Base-by-base conservation (phyloP, 352 stramenopile species). In the Globisporangium spiculum region DNA sequence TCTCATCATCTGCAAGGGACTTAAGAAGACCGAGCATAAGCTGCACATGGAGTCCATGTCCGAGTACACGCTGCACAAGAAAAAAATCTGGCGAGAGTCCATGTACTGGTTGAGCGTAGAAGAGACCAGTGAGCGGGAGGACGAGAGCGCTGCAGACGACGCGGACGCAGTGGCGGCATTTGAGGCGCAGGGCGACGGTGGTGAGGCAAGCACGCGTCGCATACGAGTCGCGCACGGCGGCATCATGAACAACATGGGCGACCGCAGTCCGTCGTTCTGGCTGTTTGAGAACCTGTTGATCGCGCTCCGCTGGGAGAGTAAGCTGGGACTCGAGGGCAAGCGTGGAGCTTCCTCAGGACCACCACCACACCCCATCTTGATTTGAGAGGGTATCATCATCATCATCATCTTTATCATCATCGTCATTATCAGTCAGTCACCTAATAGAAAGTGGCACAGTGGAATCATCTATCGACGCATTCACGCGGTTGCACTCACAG, bases 21-120 rank as follows among this genome's bases (percentile, higher is more conserved):
- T 85, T n/a, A 79, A 79, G 36, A 78, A 78, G 44, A 74, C 80
- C 44, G 75, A 85, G 63, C 75, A 83, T 67, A 83, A 74, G 52
- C 73, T 85, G 26, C 74, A 77, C 62, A 69, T 85, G 32, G 75
- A 85, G 66, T 77, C 77, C 67, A 76, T 72, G 50, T 74, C 79
- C 26, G 72, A 77, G 30, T 78, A 82, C 48, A 75, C 75, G 60
- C 63, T 83, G 59, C 71, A 79, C 54, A 85, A 85, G 67, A 81
- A 79, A 52, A 81, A 85, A 65, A 77, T 83, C 62, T 85, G 77
- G 77, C 68, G 77, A 16, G 75, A 85, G 69, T 85, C 77, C 36
- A 85, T 85, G 77, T 85, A 85, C 69, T 85, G 77, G 77, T 78
- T 85, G 24, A 84, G 79, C 52, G 68, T 84, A 24, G 78, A 85